Evolutionary conservation across 2,329 filamentous ascomycete genomes (phyloP).

Genomic region (Colletotrichum sublineola): DNA sequence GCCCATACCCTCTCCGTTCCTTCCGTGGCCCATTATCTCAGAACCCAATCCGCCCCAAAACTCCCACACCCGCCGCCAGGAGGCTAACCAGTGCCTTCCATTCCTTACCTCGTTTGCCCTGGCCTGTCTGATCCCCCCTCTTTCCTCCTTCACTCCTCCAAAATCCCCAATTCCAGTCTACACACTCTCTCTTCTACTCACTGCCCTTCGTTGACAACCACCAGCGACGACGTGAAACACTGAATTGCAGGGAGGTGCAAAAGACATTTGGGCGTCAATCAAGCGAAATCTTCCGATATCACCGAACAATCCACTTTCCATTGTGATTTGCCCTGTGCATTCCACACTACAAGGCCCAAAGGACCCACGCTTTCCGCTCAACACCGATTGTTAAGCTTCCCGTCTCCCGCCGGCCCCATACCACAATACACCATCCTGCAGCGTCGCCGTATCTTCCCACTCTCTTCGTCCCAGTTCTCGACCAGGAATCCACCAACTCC

Average conservation of each 20-base stretch:
- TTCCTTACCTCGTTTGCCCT: constrained; percentile 35
- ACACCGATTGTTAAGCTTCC: constrained; percentile 42
- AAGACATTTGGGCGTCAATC: constrained; percentile 41
- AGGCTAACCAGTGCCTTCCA: constrained; percentile 8
- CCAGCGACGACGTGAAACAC: constrained; percentile 24
- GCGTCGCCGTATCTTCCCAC: constrained; percentile 9
- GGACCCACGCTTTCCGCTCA: constrained; percentile 41
- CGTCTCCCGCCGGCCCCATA: constrained; percentile 40
- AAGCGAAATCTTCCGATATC: constrained; percentile 24
- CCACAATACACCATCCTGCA: constrained; percentile 13
- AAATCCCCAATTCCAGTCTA: constrained; percentile 36
- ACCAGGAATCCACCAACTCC: constrained; percentile 3
- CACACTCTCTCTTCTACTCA: constrained; percentile 16
- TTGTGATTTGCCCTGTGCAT: constrained; percentile 40
- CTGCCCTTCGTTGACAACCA: constrained; percentile 6
- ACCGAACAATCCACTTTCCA: constrained; percentile 37
- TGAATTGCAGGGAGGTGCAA: constrained; percentile 31
- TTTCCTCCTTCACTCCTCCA: constrained; percentile 23
- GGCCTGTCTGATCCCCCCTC: constrained; percentile 32
- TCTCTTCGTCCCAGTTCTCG: constrained; percentile 4
- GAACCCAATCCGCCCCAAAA: not conserved
- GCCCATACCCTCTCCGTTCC: not conserved
- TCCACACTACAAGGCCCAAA: constrained; percentile 32
- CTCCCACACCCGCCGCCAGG: constrained; percentile 9
- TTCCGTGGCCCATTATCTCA: not conserved